Evolutionary conservation across 768 basidiomycete genomes (phyloP), one percentile per base, ranked within the genome.

Genomic region (Lentinula boryana): DNA sequence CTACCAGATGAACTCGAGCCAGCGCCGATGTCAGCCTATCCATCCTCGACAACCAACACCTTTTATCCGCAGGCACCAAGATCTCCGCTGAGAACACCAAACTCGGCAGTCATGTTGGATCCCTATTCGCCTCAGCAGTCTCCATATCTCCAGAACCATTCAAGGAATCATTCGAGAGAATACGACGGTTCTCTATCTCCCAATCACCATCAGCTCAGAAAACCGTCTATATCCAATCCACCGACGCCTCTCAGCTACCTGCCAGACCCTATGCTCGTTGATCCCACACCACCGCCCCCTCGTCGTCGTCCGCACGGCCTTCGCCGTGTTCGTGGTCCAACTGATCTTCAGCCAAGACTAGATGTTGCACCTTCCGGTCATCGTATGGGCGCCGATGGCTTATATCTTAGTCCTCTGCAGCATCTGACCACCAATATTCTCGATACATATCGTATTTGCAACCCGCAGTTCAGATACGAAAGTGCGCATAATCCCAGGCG

Each of bases 381-480:
- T 67, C 79, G 95, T 58, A 88, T 95, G 73, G 89, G 90, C 66
- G 78, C 86, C 48, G 85, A 79, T 65, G 92, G 92, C 12, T 72
- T 70, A n/a, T 89, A 84, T 71, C 33, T 62, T 44, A 70, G 84
- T 82, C 83, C 85, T 10, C 69, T 87, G 48, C 80, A 82, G 67
- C 83, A 86, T 63, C 75, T 99, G 52, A 98, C 97, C 2, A 89
- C 89, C 6, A 82, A 91, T 66, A 87, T 98, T 52, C 77, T 93
- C 58, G 89, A 95, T 63, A 98, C 95, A 16, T 99, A 90, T 76
- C 88, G 84, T 68, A 90, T 95, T 63, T 96, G 95, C 81, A 98
- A 98, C 71, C 91, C 95, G 10, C 79, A 84, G 63, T 99, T 98
- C 80, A 85, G 89, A 70, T 99, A 99, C 72, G 97, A 98, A 74